Conservation (phyloP, 2,329 filamentous ascomycete species). For the Monosporascus sp. region DNA sequence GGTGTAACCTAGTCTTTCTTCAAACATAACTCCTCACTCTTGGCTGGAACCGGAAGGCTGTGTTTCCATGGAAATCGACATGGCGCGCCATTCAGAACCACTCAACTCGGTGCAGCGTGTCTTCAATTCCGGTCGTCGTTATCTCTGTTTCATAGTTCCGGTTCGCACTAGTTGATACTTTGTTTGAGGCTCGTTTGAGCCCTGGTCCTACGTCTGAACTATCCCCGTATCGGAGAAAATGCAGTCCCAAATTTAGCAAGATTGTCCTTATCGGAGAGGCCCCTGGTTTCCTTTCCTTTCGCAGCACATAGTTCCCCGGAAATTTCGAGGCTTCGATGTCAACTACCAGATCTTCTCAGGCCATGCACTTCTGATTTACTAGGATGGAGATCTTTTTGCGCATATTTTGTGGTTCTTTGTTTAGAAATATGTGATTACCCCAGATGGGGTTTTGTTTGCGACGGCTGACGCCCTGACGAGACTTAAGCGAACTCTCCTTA, state of each 20-base stretch:
- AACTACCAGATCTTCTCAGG: too few species aligned
- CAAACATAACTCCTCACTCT: not conserved
- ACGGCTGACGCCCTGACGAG: not conserved
- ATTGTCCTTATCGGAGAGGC: not conserved
- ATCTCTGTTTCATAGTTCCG: too few species aligned
- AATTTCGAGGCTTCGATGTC: too few species aligned
- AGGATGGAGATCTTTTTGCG: not conserved
- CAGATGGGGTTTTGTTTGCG: not conserved
- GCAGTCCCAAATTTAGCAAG: not conserved
- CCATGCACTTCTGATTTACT: not conserved
- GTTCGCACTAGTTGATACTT: not conserved
- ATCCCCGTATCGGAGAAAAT: not conserved
- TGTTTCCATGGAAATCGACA: not conserved
- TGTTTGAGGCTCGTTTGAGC: not conserved
- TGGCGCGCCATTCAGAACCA: not conserved
- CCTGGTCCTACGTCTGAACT: not conserved
- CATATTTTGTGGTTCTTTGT: not conserved
- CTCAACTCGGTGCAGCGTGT: too few species aligned
- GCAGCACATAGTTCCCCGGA: too few species aligned
- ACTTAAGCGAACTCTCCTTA: not conserved
- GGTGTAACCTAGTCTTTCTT: too few species aligned
- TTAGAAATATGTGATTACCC: not conserved
- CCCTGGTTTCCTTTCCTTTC: too few species aligned
- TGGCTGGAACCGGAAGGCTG: not conserved
- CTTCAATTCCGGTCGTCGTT: too few species aligned